These are phyloP conservation scores for Ceratobasidium sp. DNA, from an alignment of 1,284 basidiomycete species.

Conservation along the genomic window DNA sequence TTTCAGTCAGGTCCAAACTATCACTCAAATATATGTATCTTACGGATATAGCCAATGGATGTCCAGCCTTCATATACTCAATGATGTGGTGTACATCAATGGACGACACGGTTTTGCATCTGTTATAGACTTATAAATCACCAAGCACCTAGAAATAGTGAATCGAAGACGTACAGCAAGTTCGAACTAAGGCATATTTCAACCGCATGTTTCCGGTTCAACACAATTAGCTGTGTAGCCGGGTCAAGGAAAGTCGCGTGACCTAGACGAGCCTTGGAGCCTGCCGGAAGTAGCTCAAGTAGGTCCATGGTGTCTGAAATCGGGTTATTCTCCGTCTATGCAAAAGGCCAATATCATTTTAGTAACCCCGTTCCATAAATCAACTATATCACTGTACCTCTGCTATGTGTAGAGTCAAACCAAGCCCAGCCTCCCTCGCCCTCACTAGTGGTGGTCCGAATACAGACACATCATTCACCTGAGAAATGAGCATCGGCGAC, in stretches of 20 bases:
- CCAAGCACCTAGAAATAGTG: neutral
- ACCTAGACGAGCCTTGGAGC: constrained; percentile 67
- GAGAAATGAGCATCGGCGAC: neutral
- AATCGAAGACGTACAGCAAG: constrained; percentile 67
- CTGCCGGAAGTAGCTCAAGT: constrained; percentile 69
- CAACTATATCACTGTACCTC: constrained; percentile 65
- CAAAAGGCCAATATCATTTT: neutral
- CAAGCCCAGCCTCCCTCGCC: constrained; percentile 72
- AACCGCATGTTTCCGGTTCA: constrained; percentile 72
- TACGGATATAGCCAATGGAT: constrained; percentile 83
- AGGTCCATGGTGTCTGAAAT: constrained; percentile 72
- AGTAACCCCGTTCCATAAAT: too few relatives aligned
- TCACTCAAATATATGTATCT: constrained; percentile 54
- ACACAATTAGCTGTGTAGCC: constrained; percentile 70
- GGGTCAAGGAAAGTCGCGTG: constrained; percentile 86
- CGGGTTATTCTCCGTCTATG: constrained; percentile 67
- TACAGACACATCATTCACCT: constrained; percentile 62
- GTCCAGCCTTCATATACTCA: constrained; percentile 73
- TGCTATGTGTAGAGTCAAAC: constrained; percentile 83
- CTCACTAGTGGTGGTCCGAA: constrained; percentile 69
- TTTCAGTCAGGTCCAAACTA: neutral
- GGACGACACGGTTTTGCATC: constrained; percentile 75
- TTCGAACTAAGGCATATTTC: constrained; percentile 89
- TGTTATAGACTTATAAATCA: constrained; percentile 53
- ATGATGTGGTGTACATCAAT: constrained; percentile 80